Evolutionary conservation across 108 stramenopile species (phyloP), one percentile per base, ranked within the genome.

Genomic region (Pinguiococcus pyrenoidosus): DNA sequence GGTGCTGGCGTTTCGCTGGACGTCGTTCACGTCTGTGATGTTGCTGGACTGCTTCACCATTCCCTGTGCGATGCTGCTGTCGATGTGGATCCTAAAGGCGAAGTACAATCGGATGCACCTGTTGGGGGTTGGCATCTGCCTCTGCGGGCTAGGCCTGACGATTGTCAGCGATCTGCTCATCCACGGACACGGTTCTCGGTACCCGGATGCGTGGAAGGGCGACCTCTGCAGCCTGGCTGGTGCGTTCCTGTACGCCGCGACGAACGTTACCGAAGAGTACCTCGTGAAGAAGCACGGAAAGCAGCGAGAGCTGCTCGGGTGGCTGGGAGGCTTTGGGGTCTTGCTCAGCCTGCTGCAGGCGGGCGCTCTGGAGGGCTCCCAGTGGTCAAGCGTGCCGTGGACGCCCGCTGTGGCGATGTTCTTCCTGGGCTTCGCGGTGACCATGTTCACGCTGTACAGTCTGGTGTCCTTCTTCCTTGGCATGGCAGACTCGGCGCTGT

Each of bases 1-100:
- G 2, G 62, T 85, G 30, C 46, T 82, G 10, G 77, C 85, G 5
- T 92, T 84, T 60, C 74, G 76, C 48, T 93, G 84, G 64, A 95
- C 96, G 5, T 86, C 82, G 13, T 68, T 95, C 35, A 86, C 92
- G 5, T 82, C 77, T 24, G 84, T 89, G 4, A 72, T 84, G 17
- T 62, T 98, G 32, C 72, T 95, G 10, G 92, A 95, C 62, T 74
- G 84, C 17, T 62, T 95, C 29, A 78, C 88, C 18, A 95, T 98
- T 22, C 96, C 92, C 0, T 63, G 84, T 32, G 78, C 85, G 14
- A 95, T 98, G 83, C 38, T 91, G 23, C 35, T 93, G 6, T 84
- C 83, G 10, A 40, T 44, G 29, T 40, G 76, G 4, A 76, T 82
- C 24, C 70, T 98, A 34, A 47, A 62, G 2, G 66, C 79, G 25